Evolutionary conservation across 495 filamentous ascomycete genomes (phyloP), one percentile per base, ranked within the genome.

Genomic region (Platismatia glauca): DNA sequence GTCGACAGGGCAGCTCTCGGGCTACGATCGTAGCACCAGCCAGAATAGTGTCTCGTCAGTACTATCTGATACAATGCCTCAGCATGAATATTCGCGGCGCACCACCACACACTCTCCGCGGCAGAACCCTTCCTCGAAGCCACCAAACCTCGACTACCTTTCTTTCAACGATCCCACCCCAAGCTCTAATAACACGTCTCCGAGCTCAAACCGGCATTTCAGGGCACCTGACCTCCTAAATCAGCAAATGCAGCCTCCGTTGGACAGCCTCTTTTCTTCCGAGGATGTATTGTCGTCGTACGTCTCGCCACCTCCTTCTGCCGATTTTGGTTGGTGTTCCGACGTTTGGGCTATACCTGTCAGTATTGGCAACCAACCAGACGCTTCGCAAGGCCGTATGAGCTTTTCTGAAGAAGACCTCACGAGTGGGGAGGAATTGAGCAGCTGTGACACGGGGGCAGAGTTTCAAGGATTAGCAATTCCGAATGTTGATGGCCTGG

Each of bases 381-480:
- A 74, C 7, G 71, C 79, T 48, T 72, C 85, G 38, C 86, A 86
- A 65, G 91, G 89, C 61, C 85, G 88, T 33, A 74, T 87, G 41
- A 91, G 87, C 72, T 82, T 89, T 57, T 89, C 86, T 22, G 87
- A 91, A 57, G 89, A 93, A 63, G 89, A 88, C 65, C 70, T 90
- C 68, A 86, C 74, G 7, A 84, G 79, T 55, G 70, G 66, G 15
- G 67, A 66, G 39, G 68, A 66, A 35, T 44, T 61, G 31, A 66
- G 63, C 35, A 65, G 53, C 43, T 58, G 57, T 37, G 68, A 67
- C 46, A 55, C 56, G n/a, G 67, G 69, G 15, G 69, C 67, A 34
- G 71, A 70, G 50, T 72, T 70, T 59, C 44, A 13, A 35, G 63
- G 55, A 11, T 52, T 63, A 27, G 35, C 4, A 59, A 52, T 34